A percentile compares a stretch with the other conserved stretches of the same genome.
Evolutionary conservation across 176 grass and related monocot species (phyloP).

Genomic region (Hordeum vulgare): DNA sequence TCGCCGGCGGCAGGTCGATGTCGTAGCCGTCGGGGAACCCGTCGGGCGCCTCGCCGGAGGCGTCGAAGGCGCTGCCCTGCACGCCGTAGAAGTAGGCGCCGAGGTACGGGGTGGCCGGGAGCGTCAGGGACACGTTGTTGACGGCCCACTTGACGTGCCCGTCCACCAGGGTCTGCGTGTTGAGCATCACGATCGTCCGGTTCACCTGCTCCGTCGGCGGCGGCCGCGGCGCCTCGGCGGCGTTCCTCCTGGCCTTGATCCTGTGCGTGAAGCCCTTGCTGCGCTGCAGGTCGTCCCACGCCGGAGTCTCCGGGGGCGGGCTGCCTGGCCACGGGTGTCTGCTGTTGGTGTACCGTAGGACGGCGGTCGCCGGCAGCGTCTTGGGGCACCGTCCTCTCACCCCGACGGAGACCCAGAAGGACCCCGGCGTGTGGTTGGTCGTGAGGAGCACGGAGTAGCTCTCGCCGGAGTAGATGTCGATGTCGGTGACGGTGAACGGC

Average conservation of each 20-base stretch:
- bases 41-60: not conserved
- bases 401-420: constrained; percentile 51
- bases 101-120: constrained; percentile 31
- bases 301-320: not conserved
- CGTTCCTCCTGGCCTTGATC: not conserved
- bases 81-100: constrained; percentile 4
- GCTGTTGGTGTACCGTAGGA: not conserved
- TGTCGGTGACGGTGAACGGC: constrained; percentile 47
- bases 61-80: constrained; percentile 4
- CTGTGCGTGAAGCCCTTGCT: constrained; percentile 4
- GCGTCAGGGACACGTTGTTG: constrained; percentile 27
- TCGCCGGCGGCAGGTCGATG: not conserved
- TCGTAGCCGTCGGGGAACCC: not conserved
- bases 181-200: constrained; percentile 22
- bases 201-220: not conserved
- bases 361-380: constrained; percentile 21
- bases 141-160: constrained; percentile 15
- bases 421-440: constrained; percentile 24
- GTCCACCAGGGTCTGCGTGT: not conserved
- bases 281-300: not conserved
- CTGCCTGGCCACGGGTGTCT: not conserved
- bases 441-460: constrained; percentile 64
- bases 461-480: constrained; percentile 71
- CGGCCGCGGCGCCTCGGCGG: not conserved
- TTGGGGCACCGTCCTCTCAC: constrained; percentile 36